phyloP scores from a whole-genome alignment of 805 yeast species.

The Aciculoconidium aculeatum region DNA sequence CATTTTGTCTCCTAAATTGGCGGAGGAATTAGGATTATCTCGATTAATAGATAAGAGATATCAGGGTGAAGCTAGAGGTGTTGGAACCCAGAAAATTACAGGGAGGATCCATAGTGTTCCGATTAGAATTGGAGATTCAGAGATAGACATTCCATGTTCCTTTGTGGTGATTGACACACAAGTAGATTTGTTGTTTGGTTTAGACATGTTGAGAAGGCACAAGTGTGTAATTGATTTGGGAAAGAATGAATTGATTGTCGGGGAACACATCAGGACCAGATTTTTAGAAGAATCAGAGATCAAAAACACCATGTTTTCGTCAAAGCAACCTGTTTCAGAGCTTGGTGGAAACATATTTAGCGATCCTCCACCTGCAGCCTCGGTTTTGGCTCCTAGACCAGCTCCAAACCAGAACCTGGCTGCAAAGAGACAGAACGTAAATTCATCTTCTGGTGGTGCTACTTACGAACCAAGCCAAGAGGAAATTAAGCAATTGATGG shows the following conservation, averaged over 20 bases:
- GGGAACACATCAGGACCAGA: constrained; percentile 63
- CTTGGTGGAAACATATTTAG: constrained; percentile 32
- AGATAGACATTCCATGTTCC: constrained; percentile 35
- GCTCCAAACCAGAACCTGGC: constrained; percentile 8
- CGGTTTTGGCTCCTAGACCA: not conserved
- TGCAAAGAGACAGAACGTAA: constrained; percentile 8
- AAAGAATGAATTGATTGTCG: constrained; percentile 55
- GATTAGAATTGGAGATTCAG: constrained; percentile 59
- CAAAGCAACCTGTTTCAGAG: constrained; percentile 12
- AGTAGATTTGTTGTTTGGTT: constrained; percentile 75
- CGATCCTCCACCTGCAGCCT: constrained; percentile 9
- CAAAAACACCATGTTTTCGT: constrained; percentile 32
- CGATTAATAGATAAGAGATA: constrained; percentile 76
- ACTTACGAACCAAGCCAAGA: constrained; percentile 12
- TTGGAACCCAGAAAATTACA: constrained; percentile 70
- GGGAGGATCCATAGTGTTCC: constrained; percentile 91
- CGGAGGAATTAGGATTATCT: constrained; percentile 63
- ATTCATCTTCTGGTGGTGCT: constrained; percentile 1
- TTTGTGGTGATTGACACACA: constrained; percentile 51
- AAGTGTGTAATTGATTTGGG: constrained; percentile 76
- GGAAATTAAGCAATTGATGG: constrained; percentile 37
- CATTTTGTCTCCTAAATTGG: constrained; percentile 71
- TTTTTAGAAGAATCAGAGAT: constrained; percentile 72
- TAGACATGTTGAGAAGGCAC: constrained; percentile 87
- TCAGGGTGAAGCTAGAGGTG: constrained; percentile 83